Conservation (phyloP, 768 basidiomycete genomes). For the Leccinum subtestaceum region DNA sequence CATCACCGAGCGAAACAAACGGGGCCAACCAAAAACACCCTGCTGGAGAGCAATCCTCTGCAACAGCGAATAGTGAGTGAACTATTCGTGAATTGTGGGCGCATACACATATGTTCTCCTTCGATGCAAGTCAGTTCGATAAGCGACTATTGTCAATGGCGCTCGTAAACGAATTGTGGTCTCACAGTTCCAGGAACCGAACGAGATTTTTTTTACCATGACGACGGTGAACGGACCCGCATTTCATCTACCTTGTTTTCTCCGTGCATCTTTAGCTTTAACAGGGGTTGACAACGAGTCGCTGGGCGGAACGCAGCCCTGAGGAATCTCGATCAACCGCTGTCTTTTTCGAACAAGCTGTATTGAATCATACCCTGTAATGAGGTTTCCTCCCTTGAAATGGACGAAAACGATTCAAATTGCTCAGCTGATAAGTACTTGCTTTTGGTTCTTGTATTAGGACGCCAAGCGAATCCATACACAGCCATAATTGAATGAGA, state of each 20-base stretch:
- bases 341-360: background rate
- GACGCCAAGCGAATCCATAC: background rate
- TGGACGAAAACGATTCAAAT: background rate
- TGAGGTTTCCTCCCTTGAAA: background rate
- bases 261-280: background rate
- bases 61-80: background rate
- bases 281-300: background rate
- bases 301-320: background rate
- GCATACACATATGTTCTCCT: background rate
- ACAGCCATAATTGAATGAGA: background rate
- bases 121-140: background rate
- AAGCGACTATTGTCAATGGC: background rate
- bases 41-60: background rate
- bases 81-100: background rate
- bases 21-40: background rate
- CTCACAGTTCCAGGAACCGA: background rate
- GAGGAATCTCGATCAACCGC: background rate
- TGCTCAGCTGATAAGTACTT: background rate
- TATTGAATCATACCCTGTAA: background rate
- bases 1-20: background rate
- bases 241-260: background rate
- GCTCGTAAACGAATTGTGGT: background rate
- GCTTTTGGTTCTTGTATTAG: background rate
- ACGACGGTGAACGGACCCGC: background rate
- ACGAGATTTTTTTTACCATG: background rate